Conservation (phyloP, 164 flowering plant species). For the Vitis rotundifolia region DNA sequence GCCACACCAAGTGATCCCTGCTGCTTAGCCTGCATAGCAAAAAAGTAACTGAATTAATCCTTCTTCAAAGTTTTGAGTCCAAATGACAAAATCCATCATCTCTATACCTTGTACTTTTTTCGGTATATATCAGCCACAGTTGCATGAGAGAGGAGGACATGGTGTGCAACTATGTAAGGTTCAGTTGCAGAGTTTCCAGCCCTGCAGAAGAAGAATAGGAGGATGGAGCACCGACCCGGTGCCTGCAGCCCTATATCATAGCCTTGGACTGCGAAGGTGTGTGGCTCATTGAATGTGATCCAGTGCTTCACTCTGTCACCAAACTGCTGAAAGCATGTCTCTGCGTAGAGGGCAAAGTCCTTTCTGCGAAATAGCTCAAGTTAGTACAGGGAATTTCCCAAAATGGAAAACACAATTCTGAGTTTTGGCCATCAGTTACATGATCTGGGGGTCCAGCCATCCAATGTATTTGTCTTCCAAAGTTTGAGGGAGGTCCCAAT, state of each 20-base stretch:
- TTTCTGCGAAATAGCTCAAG: slow-evolving; percentile 38
- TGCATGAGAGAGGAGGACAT: slow-evolving; percentile 77
- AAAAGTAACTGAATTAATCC: too few relatives aligned
- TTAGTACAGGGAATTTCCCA: neutral
- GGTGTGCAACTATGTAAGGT: slow-evolving; percentile 85
- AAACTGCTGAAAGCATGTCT: slow-evolving; percentile 77
- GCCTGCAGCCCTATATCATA: slow-evolving; percentile 83
- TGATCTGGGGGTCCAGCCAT: slow-evolving; percentile 70
- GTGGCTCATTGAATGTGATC: slow-evolving; percentile 96
- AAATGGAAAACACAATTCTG: neutral
- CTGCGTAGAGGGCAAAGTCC: slow-evolving; percentile 77
- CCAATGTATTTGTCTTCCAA: slow-evolving; percentile 74
- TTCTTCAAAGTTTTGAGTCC: too few relatives aligned
- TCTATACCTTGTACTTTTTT: slow-evolving; percentile 65
- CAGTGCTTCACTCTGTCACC: slow-evolving; percentile 95
- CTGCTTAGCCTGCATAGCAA: slow-evolving; percentile 48
- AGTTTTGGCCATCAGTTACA: slow-evolving; percentile 35
- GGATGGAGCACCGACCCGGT: slow-evolving; percentile 84
- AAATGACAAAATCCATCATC: too few relatives aligned
- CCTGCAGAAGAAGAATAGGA: slow-evolving; percentile 52
- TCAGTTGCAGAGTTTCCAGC: slow-evolving; percentile 88
- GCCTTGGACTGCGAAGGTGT: slow-evolving; percentile 73
- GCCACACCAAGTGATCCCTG: slow-evolving; percentile 65
- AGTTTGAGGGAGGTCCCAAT: slow-evolving; percentile 96
- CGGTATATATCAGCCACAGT: slow-evolving; percentile 57